These are phyloP conservation scores for Acanthamoeba quina DNA, from an alignment of 208 protist genomes.

Conservation along the genomic window DNA sequence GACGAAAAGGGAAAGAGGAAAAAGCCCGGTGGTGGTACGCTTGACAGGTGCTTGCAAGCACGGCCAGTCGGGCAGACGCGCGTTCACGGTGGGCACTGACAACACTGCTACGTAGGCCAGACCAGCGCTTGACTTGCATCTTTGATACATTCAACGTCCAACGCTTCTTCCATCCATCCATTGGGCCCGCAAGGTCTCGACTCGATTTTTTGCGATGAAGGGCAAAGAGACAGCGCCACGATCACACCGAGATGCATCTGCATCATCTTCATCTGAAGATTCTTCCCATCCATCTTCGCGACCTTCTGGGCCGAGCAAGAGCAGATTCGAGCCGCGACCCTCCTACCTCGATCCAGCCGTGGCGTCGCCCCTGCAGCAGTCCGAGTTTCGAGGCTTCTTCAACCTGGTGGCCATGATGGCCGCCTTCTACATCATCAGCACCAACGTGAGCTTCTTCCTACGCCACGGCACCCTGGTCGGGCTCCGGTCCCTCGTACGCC, in stretches of 20 bases:
- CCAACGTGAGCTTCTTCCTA: slow-evolving; percentile 63
- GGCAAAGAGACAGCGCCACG: background rate
- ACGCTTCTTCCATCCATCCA: no score
- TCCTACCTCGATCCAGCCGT: slow-evolving; percentile 54
- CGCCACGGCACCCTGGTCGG: slow-evolving; percentile 63
- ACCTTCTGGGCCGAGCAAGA: background rate
- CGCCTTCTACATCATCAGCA: slow-evolving; percentile 59
- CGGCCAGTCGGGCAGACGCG: no score
- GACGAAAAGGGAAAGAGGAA: no score
- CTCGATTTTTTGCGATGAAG: background rate
- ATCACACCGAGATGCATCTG: no score
- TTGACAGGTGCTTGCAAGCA: no score
- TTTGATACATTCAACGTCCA: no score
- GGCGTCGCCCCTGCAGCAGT: slow-evolving; percentile 46
- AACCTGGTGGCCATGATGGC: slow-evolving; percentile 68
- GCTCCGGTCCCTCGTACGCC: background rate
- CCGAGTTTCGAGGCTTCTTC: slow-evolving; percentile 73
- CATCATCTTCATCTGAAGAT: no score
- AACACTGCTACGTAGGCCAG: no score
- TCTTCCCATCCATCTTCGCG: no score
- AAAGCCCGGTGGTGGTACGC: no score
- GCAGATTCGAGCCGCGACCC: slow-evolving; percentile 21
- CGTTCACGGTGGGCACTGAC: no score
- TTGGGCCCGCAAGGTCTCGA: background rate
- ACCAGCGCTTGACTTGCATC: no score